A percentile compares a stretch with the other conserved stretches of the same genome.
phyloP scores from a whole-genome alignment of 352 stramenopile species.

The Bremia lactucae region DNA sequence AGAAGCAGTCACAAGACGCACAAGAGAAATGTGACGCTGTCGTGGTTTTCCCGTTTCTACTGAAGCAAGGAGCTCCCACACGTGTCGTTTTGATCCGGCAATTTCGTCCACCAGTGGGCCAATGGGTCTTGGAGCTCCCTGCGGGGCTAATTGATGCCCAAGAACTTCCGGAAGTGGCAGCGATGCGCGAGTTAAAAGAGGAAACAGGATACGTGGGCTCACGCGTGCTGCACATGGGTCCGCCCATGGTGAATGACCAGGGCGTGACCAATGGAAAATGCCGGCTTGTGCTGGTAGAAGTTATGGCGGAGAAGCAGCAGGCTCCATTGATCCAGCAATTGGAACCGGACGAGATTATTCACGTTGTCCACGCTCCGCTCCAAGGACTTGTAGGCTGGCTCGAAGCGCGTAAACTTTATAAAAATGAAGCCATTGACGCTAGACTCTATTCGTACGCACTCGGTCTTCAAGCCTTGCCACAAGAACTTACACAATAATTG shows the following conservation, averaged over 20 bases:
- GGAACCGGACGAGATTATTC: constrained; percentile 63
- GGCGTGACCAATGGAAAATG: constrained; percentile 67
- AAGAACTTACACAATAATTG: constrained; percentile 5
- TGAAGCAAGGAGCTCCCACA: constrained; percentile 13
- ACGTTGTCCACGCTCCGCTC: constrained; percentile 46
- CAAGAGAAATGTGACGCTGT: constrained; percentile 48
- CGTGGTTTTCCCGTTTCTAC: constrained; percentile 67
- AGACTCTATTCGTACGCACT: constrained; percentile 51
- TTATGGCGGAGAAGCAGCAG: constrained; percentile 31
- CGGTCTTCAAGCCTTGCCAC: constrained; percentile 29
- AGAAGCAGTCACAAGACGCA: constrained; percentile 1
- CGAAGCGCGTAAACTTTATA: constrained; percentile 18
- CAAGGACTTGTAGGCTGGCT: constrained; percentile 60
- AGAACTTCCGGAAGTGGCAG: constrained; percentile 64
- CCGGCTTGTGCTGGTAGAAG: constrained; percentile 49
- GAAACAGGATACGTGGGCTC: constrained; percentile 83
- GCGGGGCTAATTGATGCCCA: constrained; percentile 85
- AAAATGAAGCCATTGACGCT: constrained; percentile 44
- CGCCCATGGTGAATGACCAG: constrained; percentile 75
- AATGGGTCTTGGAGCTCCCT: constrained; percentile 86
- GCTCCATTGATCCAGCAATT: constrained; percentile 29
- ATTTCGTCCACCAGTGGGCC: constrained; percentile 79
- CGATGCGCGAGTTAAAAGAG: constrained; percentile 77
- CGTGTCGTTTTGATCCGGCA: constrained; percentile 82
- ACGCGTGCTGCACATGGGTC: constrained; percentile 53